Conservation (phyloP, 495 filamentous ascomycete genomes). For the Annulohypoxylon maeteangense region DNA sequence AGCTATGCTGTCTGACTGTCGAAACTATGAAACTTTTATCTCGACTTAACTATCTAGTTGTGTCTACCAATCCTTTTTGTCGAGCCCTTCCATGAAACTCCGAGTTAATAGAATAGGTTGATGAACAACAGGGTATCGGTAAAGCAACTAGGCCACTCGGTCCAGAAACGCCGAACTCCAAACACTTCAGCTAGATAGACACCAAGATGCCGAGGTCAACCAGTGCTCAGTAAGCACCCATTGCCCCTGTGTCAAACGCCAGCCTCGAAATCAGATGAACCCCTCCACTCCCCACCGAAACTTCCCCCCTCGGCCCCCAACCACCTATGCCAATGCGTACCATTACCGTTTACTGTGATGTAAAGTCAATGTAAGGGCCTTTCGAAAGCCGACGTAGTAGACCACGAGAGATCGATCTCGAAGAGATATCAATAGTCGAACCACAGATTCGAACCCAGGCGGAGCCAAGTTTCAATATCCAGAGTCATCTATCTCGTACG, state of each 20-base stretch:
- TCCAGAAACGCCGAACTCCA: constrained; percentile 44
- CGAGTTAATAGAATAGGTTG: constrained; percentile 5
- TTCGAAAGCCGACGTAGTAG: constrained; percentile 14
- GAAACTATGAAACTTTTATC: constrained; percentile 23
- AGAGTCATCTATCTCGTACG: constrained; percentile 21
- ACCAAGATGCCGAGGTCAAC: neutral
- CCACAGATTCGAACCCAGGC: constrained; percentile 34
- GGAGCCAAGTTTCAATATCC: constrained; percentile 32
- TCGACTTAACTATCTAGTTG: constrained; percentile 21
- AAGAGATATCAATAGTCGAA: constrained; percentile 24
- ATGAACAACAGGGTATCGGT: constrained; percentile 41
- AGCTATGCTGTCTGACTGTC: constrained; percentile 9
- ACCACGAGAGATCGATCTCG: constrained; percentile 27
- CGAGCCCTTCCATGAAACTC: constrained; percentile 10
- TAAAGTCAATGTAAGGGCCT: constrained; percentile 36
- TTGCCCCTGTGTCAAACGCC: constrained; percentile 25
- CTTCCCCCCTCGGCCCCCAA: constrained; percentile 30
- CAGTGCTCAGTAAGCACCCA: neutral
- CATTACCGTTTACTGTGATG: constrained; percentile 30
- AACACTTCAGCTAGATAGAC: constrained; percentile 14
- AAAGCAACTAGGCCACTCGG: constrained; percentile 43
- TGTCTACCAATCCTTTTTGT: constrained; percentile 7
- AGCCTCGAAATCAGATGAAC: constrained; percentile 3
- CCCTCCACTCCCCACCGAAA: constrained; percentile 4
- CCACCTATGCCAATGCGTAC: constrained; percentile 18